Evolutionary conservation across 495 filamentous ascomycete species (phyloP).

Genomic region (Glutinoglossum americanum): DNA sequence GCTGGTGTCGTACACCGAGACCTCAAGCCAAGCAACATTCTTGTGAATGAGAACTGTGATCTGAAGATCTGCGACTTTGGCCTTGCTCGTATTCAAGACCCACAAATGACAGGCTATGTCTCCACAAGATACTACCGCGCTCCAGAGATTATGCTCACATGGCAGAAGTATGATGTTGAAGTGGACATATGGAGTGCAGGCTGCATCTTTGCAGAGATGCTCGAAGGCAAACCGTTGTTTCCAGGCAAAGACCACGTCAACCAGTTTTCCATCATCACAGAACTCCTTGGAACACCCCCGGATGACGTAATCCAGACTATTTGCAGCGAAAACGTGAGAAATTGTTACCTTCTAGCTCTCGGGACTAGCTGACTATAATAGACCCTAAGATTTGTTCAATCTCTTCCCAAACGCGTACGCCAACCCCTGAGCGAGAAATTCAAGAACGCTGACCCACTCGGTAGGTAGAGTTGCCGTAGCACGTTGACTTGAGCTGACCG

Average conservation of each 20-base stretch:
- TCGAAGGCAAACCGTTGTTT: conserved; percentile 95
- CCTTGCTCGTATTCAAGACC: conserved; percentile 89
- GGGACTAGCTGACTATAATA: conserved; percentile 17
- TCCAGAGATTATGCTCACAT: conserved; percentile 98
- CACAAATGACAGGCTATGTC: conserved; percentile 99
- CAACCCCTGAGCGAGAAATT: conserved; percentile 83
- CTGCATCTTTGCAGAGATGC: conserved; percentile 98
- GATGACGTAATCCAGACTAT: conserved; percentile 98
- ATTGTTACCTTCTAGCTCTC: neutral
- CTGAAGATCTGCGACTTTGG: conserved; percentile 99
- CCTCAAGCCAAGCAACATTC: conserved; percentile 92
- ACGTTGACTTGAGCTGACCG: neutral
- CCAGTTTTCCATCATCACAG: conserved; percentile 98
- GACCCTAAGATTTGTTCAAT: conserved; percentile 95
- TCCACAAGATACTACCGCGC: conserved; percentile 97
- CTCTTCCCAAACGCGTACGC: conserved; percentile 83
- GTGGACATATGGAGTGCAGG: conserved; percentile 99
- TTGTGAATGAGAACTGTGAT: conserved; percentile 98
- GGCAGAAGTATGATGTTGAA: conserved; percentile 99
- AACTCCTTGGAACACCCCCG: conserved; percentile 90
- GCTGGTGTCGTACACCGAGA: conserved; percentile 95
- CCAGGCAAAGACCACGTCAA: conserved; percentile 98
- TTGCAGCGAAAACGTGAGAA: conserved; percentile 83
- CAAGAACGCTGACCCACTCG: conserved; percentile 81
- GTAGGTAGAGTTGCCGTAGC: conserved; percentile 25